These are phyloP conservation scores for Penicillium sp. DNA, from an alignment of 2,329 filamentous ascomycete species.

Conservation along the genomic window DNA sequence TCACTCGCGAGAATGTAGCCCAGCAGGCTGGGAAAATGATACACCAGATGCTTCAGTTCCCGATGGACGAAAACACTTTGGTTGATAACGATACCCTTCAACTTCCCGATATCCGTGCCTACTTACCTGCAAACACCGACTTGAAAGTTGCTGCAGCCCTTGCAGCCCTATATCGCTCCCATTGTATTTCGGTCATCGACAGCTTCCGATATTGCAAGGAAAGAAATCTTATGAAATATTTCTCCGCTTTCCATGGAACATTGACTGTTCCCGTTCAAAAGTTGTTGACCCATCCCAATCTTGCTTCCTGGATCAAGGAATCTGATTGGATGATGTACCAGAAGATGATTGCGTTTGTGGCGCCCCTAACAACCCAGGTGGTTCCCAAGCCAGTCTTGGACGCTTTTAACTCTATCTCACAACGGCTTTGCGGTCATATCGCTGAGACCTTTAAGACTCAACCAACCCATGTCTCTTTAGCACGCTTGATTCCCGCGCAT, in stretches of 20 bases:
- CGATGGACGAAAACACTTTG: conserved; percentile 31
- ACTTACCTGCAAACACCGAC: conserved; percentile 79
- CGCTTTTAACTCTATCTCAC: conserved; percentile 82
- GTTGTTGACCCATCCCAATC: conserved; percentile 74
- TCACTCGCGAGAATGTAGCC: conserved; percentile 40
- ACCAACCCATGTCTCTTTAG: conserved; percentile 78
- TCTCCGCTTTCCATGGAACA: conserved; percentile 92
- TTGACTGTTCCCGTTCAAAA: conserved; percentile 96
- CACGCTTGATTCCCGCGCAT: conserved; percentile 83
- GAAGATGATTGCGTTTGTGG: conserved; percentile 91
- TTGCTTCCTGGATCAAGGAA: conserved; percentile 91
- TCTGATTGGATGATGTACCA: conserved; percentile 96
- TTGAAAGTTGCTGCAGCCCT: conserved; percentile 82
- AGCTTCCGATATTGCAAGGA: conserved; percentile 95
- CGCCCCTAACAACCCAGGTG: conserved; percentile 84
- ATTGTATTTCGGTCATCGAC: conserved; percentile 93
- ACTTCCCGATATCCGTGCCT: conserved; percentile 82
- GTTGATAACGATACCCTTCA: conserved; percentile 70
- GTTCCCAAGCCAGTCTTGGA: conserved; percentile 84
- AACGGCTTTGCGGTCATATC: conserved; percentile 77
- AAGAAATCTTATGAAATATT: conserved; percentile 93
- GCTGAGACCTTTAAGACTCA: conserved; percentile 81
- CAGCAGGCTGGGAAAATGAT: conserved; percentile 41
- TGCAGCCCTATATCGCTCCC: conserved; percentile 83
- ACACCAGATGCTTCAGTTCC: conserved; percentile 43